phyloP scores from a whole-genome alignment of 2,329 filamentous ascomycete genomes.

The Fusarium secorum region DNA sequence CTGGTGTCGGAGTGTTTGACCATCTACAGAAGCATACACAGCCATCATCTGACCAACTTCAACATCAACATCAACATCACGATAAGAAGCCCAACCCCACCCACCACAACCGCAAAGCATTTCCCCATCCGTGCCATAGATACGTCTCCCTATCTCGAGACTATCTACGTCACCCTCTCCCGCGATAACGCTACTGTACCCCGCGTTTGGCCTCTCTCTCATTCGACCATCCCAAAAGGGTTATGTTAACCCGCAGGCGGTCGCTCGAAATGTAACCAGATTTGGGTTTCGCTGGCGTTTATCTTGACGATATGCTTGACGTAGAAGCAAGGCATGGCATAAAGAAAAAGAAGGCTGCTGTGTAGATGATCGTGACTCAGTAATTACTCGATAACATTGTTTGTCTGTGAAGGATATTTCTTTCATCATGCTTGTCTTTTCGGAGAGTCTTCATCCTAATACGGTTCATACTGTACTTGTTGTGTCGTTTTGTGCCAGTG shows the following conservation, averaged over 20 bases:
- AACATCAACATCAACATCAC: background rate
- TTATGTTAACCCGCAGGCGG: slow-evolving; percentile 25
- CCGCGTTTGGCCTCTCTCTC: slow-evolving; percentile 15
- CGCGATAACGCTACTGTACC: slow-evolving; percentile 29
- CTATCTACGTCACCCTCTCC: slow-evolving; percentile 19
- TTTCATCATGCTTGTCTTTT: slow-evolving; percentile 26
- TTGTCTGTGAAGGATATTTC: background rate
- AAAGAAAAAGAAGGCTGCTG: slow-evolving; percentile 30
- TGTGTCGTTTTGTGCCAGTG: slow-evolving; percentile 5
- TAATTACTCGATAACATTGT: background rate
- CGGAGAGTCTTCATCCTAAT: slow-evolving; percentile 2
- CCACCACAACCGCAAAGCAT: slow-evolving; percentile 3
- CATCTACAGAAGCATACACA: background rate
- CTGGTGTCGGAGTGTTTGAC: background rate
- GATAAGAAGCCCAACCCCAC: slow-evolving; percentile 1
- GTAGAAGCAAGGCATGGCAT: background rate
- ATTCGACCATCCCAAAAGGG: slow-evolving; percentile 16
- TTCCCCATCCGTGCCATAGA: slow-evolving; percentile 9
- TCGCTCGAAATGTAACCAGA: slow-evolving; percentile 24
- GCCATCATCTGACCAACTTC: background rate
- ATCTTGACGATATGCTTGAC: slow-evolving; percentile 3
- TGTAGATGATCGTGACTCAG: background rate
- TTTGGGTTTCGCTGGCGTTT: slow-evolving; percentile 14
- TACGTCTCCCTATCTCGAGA: background rate
- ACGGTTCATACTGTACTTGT: slow-evolving; percentile 11